phyloP scores from a whole-genome alignment of 2,329 filamentous ascomycete species.

The Aspergillus viridinutans region DNA sequence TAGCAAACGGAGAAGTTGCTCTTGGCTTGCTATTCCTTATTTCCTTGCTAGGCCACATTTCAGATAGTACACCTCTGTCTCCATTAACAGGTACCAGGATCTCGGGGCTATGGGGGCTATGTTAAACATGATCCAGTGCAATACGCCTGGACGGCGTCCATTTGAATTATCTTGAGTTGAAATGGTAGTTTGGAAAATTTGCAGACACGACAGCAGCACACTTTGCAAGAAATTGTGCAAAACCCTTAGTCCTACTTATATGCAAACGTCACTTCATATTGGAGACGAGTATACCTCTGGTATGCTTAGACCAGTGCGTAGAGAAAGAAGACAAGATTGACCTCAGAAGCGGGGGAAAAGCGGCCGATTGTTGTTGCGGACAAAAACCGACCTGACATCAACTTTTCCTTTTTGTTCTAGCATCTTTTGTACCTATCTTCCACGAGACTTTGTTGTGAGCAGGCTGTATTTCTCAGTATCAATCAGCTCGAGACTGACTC shows the following conservation, averaged over 20 bases:
- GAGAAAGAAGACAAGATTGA: neutral
- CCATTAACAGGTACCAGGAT: too few species aligned
- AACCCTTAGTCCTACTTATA: neutral
- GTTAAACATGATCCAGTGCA: too few species aligned
- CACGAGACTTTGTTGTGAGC: neutral
- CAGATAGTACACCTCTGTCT: too few species aligned
- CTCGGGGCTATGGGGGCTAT: too few species aligned
- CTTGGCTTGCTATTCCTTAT: too few species aligned
- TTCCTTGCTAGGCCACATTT: too few species aligned
- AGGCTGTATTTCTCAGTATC: neutral
- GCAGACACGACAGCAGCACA: neutral
- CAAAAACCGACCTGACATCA: slow-evolving; percentile 1
- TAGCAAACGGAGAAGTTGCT: too few species aligned
- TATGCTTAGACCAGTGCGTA: neutral
- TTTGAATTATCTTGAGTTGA: too few species aligned
- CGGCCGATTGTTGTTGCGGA: slow-evolving; percentile 22
- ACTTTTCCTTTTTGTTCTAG: neutral
- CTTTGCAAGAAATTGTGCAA: neutral
- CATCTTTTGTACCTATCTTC: slow-evolving; percentile 1
- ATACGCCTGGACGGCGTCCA: too few species aligned
- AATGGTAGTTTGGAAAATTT: too few species aligned
- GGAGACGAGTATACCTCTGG: neutral
- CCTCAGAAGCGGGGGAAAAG: slow-evolving; percentile 8
- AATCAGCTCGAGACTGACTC: neutral
- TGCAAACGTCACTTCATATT: neutral